Base-by-base conservation (phyloP, 2,329 filamentous ascomycete species). In the Fusarium continuum region DNA sequence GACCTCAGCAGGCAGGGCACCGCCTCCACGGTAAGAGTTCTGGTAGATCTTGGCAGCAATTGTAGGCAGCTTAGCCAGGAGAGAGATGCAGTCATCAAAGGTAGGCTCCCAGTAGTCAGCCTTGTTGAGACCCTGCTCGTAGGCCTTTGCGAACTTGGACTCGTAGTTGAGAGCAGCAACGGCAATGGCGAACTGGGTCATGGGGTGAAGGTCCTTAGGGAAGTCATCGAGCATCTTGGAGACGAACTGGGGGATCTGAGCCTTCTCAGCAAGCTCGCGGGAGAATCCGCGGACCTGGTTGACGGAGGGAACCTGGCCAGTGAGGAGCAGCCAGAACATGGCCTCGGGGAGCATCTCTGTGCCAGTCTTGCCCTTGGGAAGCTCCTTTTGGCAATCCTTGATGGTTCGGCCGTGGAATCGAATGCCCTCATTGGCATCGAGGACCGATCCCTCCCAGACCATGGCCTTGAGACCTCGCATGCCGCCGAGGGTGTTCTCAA, bases 321-420 rank as follows among this genome's bases (percentile, higher is more conserved):
- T 99, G 70, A 99, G 84, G 45, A 99, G 88, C 35, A 98, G 88
- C 95, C 95, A 99, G 85, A 99, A 99, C 95, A 99, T 99, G 78
- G 94, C 89, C 80, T 99, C 95, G 41, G 95, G 95, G 11, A 98
- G 86, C 95, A 98, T 99, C 81, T 98, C 94, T 6, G 92, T 96
- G 72, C 94, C 92, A 4, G 91, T 87, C 57, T 86, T 92, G 69
- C 94, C 95, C 83, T 97, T 98, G 75, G 95, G 93, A 14, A 98
- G 88, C 77, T 93, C 90, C 69, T 89, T 87, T 76, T 98, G 95
- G 82, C 95, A 99, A 75, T 99, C 94, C 81, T 96, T 96, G 83
- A 99, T 99, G 65, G 93, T 97, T 73, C 90, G 91, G 75, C 95
- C 95, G 77, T 98, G 95, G 85, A 99, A 99, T 65, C 94, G 91